These are phyloP conservation scores for Kodamaea lidongshanica DNA, from an alignment of 805 yeast species.

Conservation along the genomic window DNA sequence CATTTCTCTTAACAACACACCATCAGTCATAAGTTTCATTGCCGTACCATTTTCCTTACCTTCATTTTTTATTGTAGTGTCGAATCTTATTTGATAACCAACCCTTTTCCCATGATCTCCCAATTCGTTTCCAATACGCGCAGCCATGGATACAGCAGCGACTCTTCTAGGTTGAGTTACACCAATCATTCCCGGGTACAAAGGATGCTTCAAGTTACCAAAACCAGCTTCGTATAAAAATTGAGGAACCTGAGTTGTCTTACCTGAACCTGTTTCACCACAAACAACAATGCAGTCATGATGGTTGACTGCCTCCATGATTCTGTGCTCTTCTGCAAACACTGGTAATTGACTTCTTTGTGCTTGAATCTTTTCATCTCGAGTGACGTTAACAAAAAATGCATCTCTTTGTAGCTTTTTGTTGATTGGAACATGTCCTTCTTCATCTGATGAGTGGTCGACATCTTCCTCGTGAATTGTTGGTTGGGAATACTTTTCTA, in stretches of 20 bases:
- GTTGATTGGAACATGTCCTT: slow-evolving; percentile 52
- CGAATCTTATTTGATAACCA: slow-evolving; percentile 80
- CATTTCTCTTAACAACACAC: slow-evolving; percentile 89
- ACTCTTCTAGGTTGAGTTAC: slow-evolving; percentile 94
- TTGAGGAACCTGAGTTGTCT: slow-evolving; percentile 97
- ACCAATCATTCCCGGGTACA: slow-evolving; percentile 86
- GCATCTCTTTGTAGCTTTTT: slow-evolving; percentile 52
- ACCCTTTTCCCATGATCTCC: slow-evolving; percentile 68
- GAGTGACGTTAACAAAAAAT: slow-evolving; percentile 57
- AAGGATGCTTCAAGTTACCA: slow-evolving; percentile 54
- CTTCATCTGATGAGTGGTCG: slow-evolving; percentile 63
- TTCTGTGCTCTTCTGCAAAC: slow-evolving; percentile 79
- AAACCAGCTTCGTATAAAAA: slow-evolving; percentile 90
- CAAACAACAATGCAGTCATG: slow-evolving; percentile 86
- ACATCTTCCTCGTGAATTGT: slow-evolving; percentile 63
- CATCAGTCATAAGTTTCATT: slow-evolving; percentile 88
- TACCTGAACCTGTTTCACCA: slow-evolving; percentile 99
- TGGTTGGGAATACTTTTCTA: slow-evolving; percentile 40
- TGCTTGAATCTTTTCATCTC: slow-evolving; percentile 62
- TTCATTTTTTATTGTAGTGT: slow-evolving; percentile 53
- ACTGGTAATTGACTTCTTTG: slow-evolving; percentile 78
- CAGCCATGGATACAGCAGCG: slow-evolving; percentile 89
- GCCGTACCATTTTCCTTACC: slow-evolving; percentile 48
- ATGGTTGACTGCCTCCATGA: slow-evolving; percentile 93
- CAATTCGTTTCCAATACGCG: slow-evolving; percentile 68